phyloP scores from a whole-genome alignment of 2,329 filamentous ascomycete genomes.

The Aspergillus sp. region DNA sequence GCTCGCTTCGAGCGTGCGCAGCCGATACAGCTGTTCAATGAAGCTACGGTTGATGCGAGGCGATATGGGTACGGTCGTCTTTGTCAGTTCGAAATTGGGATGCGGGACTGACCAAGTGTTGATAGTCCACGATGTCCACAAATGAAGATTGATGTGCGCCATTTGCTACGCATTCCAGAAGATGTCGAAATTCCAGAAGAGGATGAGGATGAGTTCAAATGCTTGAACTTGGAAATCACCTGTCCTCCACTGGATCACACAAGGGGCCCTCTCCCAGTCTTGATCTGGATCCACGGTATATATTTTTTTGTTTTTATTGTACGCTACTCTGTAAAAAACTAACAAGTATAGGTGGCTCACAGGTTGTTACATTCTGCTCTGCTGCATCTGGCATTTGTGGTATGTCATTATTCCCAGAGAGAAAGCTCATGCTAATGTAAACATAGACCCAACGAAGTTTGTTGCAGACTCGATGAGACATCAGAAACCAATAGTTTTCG shows the following conservation, averaged over 20 bases:
- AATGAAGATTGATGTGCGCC: conserved; percentile 34
- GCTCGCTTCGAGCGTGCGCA: conserved; percentile 24
- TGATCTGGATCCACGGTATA: conserved; percentile 43
- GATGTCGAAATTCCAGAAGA: conserved; percentile 23
- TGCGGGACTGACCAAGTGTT: not conserved
- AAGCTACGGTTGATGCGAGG: conserved; percentile 28
- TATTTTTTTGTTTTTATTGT: not conserved
- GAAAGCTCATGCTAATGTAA: too few relatives aligned
- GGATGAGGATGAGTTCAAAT: conserved; percentile 38
- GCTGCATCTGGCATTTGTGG: conserved; percentile 38
- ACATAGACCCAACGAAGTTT: conserved; percentile 24
- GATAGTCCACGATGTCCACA: conserved; percentile 40
- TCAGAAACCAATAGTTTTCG: conserved; percentile 35
- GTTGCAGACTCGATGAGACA: conserved; percentile 29
- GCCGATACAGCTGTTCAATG: conserved; percentile 18
- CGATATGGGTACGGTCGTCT: conserved; percentile 20
- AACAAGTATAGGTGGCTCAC: conserved; percentile 31
- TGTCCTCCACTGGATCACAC: conserved; percentile 12
- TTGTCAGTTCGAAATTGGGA: not conserved
- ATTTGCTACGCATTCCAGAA: conserved; percentile 39
- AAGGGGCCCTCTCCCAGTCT: conserved; percentile 27
- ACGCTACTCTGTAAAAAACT: not conserved
- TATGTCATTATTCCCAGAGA: conserved; percentile 6
- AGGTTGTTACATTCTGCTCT: conserved; percentile 40
- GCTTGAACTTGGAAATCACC: conserved; percentile 39